Base-by-base conservation (phyloP, 129 eudicot genomes). In the Helianthus tuberosus region DNA sequence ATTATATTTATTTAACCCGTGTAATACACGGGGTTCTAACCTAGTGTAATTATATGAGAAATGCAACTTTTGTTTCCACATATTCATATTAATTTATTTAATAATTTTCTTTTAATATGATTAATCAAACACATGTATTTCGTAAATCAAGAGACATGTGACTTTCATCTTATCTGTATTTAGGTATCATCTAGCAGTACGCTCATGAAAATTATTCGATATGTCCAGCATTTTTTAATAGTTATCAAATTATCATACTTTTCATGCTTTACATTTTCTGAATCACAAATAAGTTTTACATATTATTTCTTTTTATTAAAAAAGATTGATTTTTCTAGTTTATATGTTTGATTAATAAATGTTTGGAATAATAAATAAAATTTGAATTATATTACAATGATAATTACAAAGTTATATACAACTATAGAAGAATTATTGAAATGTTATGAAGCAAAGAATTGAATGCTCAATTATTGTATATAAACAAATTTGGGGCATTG, bases 101-200 rank as follows among this genome's bases (percentile, higher is more conserved):
- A 6, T 41, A 41, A 5, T 41, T 41, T 41, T 41, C 46, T 5
- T 41, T 41, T 6, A 41, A 41, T 41, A 6, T 41, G 47, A 43
- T 43, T 43, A 43, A 23, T 57, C 23, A 8, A 59, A 27, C 65
- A 27, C 65, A 59, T 59, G 65, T 27, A 59, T 27, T 59, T 27
- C 65, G 41, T 36, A 29, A 59, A 29, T 59, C 65, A 41, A 59
- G 64, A 59, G 43, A 59, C 65, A 27, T 59, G 65, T 59, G 65
- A 59, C 65, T 59, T 59, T 58, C 64, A 58, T 58, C 64, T 58
- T 58, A 58, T 43, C 47, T 25, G 61, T 27, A 59, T 59, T 27
- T 59, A 59, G 38, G 16, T 59, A 59, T 59, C 38, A 59, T 11
- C 64, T 59, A 59, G 23, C 64, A 59, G 11, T 25, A 1, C 15